Conservation (phyloP, 2,329 filamentous ascomycete species). For the Sclerotinia borealis region DNA sequence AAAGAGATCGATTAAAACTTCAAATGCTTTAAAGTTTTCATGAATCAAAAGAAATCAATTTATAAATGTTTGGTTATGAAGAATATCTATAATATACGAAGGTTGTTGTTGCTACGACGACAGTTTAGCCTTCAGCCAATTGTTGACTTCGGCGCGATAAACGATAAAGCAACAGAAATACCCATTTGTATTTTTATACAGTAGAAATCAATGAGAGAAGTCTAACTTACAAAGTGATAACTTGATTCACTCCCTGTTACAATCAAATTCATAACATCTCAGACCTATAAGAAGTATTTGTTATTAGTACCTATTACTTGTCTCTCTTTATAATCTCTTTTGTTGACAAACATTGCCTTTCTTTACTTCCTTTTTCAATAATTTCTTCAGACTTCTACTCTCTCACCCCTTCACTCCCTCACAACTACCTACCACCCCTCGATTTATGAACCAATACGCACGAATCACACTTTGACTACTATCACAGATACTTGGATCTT, state of each 20-base stretch:
- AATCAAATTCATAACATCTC: not conserved
- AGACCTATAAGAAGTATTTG: conserved; percentile 3
- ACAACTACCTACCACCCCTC: not conserved
- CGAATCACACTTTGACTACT: conserved; percentile 1
- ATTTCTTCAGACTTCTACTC: not conserved
- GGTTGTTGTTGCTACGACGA: conserved; percentile 8
- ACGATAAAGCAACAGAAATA: not conserved
- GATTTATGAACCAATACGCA: not conserved
- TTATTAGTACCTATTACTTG: not conserved
- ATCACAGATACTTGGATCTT: conserved; percentile 11
- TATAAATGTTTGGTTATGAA: not conserved
- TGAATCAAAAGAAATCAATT: not conserved
- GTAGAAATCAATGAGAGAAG: not conserved
- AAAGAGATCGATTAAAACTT: not conserved
- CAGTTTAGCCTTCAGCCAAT: not conserved
- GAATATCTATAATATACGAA: too few relatives aligned
- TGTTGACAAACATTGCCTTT: not conserved
- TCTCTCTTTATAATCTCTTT: not conserved
- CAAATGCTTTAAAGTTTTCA: not conserved
- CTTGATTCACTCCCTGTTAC: not conserved
- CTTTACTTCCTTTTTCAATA: not conserved
- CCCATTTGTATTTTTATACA: not conserved
- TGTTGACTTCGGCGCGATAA: conserved; percentile 7
- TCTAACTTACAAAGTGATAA: not conserved
- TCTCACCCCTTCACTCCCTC: not conserved